Conservation (phyloP, 2,329 filamentous ascomycete genomes). For the Penicillium sp. region DNA sequence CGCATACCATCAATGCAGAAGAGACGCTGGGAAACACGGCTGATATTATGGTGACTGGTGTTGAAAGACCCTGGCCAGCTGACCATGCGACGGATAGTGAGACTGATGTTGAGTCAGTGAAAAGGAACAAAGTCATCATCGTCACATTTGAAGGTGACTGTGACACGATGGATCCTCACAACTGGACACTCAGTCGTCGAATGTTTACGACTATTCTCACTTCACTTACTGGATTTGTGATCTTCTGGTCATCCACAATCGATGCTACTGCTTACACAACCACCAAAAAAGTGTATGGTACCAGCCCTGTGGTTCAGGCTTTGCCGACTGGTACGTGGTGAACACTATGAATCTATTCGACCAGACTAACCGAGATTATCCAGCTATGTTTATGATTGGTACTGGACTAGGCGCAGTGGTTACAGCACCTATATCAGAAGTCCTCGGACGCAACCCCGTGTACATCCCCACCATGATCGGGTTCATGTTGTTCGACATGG, state of each 20-base stretch:
- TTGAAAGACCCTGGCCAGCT: constrained; percentile 24
- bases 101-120: constrained; percentile 20
- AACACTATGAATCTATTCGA: constrained; percentile 29
- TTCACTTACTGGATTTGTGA: constrained; percentile 44
- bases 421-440: constrained; percentile 51
- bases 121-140: constrained; percentile 39
- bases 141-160: constrained; percentile 42
- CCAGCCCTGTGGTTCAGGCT: constrained; percentile 31
- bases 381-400: constrained; percentile 46
- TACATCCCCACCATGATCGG: constrained; percentile 49
- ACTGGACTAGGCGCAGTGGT: constrained; percentile 50
- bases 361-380: not conserved
- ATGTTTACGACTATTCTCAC: constrained; percentile 33
- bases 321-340: constrained; percentile 47
- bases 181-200: constrained; percentile 41
- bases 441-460: constrained; percentile 49
- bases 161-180: constrained; percentile 49
- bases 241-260: constrained; percentile 51
- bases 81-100: not conserved
- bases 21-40: constrained; percentile 24
- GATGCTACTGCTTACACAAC: constrained; percentile 49
- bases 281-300: constrained; percentile 30
- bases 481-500: constrained; percentile 53
- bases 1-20: constrained; percentile 17
- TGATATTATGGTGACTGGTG: constrained; percentile 25